Evolutionary conservation across 306 rosid genomes (phyloP), one percentile per base, ranked within the genome.

Genomic region (Neltuma alba): DNA sequence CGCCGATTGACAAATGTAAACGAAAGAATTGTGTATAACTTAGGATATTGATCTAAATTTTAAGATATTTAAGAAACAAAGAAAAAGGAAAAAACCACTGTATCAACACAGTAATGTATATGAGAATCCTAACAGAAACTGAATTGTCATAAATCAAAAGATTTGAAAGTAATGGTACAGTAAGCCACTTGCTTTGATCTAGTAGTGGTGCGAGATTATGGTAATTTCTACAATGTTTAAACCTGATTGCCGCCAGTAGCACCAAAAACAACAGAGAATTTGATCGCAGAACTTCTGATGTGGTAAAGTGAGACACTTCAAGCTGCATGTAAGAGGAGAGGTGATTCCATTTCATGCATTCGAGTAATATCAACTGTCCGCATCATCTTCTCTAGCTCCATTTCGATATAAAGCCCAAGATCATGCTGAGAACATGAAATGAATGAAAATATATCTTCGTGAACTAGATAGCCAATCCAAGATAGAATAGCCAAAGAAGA

Each of bases 401-500:
- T 70, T 60, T 30, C 77, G 30, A 20, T 50, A 7, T 48, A 15
- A 77, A 70, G 47, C 18, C 48, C 50, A 62, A 70, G 27, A 34
- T 18, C 79, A 44, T 42, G 64, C 34, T 18, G 60, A 40, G 44
- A 50, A 64, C 69, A 45, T 72, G 50, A 74, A 34, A 21, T 38
- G 23, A 38, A 47, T 66, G 74, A 65, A 34, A 13, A 2, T 61
- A 44, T 36, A 45, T 16, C 63, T 57, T 64, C 61, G 38, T 47
- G 61, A 79, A 72, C 74, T 72, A 73, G 69, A 45, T 66, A 80
- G 72, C 55, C 34, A 69, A 72, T 76, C 77, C 71, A 31, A 65
- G 78, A 71, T 70, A 34, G 25, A 79, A 52, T 55, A 33, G 69
- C 72, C 40, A 48, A 83, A 60, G 61, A 33, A 82, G 25, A 64